phyloP scores from a whole-genome alignment of 768 basidiomycete genomes.

The Trametes cinnabarina region DNA sequence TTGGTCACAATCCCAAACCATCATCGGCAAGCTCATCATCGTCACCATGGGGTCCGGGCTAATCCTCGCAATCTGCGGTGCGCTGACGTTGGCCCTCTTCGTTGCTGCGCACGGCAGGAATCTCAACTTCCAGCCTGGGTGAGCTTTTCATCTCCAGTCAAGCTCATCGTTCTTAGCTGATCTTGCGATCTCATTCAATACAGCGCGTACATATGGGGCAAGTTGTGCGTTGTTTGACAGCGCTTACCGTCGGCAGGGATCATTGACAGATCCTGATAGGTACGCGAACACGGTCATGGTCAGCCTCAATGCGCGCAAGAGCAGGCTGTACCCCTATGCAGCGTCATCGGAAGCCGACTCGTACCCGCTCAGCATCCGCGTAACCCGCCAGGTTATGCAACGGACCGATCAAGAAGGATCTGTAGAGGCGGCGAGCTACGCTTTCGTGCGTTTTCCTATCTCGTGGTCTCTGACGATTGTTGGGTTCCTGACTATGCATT shows the following conservation, averaged over 20 bases:
- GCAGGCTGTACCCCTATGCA: background rate
- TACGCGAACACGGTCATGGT: slow-evolving; percentile 12
- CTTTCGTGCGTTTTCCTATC: too few species aligned
- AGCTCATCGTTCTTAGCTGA: background rate
- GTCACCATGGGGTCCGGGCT: slow-evolving; percentile 7
- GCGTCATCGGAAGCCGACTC: background rate
- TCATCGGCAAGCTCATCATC: slow-evolving; percentile 2
- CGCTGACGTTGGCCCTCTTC: slow-evolving; percentile 6
- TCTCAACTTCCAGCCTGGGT: slow-evolving; percentile 13
- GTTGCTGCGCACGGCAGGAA: slow-evolving; percentile 4
- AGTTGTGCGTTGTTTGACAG: background rate
- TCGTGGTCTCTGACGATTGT: too few species aligned
- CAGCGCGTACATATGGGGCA: slow-evolving; percentile 16
- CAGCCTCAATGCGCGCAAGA: slow-evolving; percentile 8
- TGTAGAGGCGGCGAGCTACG: too few species aligned
- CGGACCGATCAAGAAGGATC: background rate
- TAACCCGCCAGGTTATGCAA: slow-evolving; percentile 1
- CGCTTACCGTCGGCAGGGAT: background rate
- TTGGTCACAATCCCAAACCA: background rate
- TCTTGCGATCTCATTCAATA: too few species aligned
- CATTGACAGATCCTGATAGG: background rate
- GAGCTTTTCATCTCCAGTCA: background rate
- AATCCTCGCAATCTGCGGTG: slow-evolving; percentile 7
- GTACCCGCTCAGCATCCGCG: slow-evolving; percentile 6
- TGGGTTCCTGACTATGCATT: too few species aligned